These are phyloP conservation scores for Calocera cornea DNA, from an alignment of 768 basidiomycete species.

Conservation along the genomic window DNA sequence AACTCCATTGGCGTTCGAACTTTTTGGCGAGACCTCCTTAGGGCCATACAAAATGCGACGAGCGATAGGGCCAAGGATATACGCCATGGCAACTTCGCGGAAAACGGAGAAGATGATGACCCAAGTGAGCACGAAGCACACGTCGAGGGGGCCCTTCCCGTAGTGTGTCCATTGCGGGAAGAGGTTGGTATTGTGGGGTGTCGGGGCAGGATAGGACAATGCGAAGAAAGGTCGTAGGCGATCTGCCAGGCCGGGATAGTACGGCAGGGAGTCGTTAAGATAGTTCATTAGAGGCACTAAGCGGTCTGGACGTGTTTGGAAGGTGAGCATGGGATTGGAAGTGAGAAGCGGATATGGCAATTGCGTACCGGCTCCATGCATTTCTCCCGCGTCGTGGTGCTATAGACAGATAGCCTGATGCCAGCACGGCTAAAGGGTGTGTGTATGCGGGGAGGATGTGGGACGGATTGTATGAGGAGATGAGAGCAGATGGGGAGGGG, in stretches of 20 bases:
- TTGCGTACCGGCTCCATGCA: background rate
- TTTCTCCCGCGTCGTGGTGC: background rate
- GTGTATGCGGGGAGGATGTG: background rate
- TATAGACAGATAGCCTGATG: background rate
- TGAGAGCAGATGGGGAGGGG: background rate
- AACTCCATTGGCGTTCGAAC: background rate
- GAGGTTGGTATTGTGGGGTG: slow-evolving; percentile 50
- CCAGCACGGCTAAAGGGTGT: background rate
- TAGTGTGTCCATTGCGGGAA: slow-evolving; percentile 62
- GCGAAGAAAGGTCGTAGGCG: slow-evolving; percentile 45
- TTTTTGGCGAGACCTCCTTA: background rate
- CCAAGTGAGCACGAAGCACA: slow-evolving; percentile 65
- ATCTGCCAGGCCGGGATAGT: slow-evolving; percentile 30
- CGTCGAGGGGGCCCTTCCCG: slow-evolving; percentile 56
- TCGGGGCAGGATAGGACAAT: slow-evolving; percentile 52
- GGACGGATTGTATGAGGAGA: too few species aligned
- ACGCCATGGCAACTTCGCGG: slow-evolving; percentile 63
- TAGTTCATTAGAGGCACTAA: background rate
- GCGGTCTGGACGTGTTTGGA: background rate
- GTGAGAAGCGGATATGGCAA: background rate
- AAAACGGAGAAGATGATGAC: slow-evolving; percentile 78
- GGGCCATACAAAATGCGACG: slow-evolving; percentile 28
- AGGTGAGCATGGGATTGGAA: slow-evolving; percentile 3
- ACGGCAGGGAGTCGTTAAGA: slow-evolving; percentile 32
- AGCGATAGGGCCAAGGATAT: slow-evolving; percentile 69